These are phyloP conservation scores for Ophiorrhiza pumila DNA, from an alignment of 257 asterid genomes.

Conservation along the genomic window DNA sequence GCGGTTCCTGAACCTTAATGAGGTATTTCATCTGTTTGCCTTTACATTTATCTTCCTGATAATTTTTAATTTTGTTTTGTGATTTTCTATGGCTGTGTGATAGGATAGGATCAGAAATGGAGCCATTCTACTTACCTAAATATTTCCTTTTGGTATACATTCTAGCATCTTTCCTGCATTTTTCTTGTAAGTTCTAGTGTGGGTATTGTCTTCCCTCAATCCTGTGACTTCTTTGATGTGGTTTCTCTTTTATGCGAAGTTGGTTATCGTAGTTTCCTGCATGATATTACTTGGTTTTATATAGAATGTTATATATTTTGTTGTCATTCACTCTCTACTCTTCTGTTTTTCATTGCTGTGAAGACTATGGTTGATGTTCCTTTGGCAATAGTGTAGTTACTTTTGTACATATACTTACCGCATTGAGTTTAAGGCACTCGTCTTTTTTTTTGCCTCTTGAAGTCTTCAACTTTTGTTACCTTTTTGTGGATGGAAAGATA, in stretches of 20 bases:
- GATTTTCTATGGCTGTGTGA: not conserved
- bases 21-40: slow-evolving; percentile 38
- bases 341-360: not conserved
- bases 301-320: not conserved
- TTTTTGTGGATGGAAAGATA: not conserved
- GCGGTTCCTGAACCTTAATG: slow-evolving; percentile 46
- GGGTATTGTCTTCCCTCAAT: not conserved
- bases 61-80: not conserved
- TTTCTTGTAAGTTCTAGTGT: not conserved
- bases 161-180: not conserved
- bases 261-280: not conserved
- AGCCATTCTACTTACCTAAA: not conserved
- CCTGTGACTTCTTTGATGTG: not conserved
- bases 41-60: slow-evolving; percentile 2
- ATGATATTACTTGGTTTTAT: not conserved
- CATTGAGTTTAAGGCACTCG: not conserved
- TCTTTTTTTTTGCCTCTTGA: not conserved
- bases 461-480: not conserved
- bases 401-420: not conserved
- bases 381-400: not conserved
- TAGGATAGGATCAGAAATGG: not conserved
- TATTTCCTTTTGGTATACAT: not conserved
- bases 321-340: not conserved
- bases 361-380: not conserved
- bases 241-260: not conserved